phyloP scores from a whole-genome alignment of 169 alveolate species.

The Babesia divergens region DNA sequence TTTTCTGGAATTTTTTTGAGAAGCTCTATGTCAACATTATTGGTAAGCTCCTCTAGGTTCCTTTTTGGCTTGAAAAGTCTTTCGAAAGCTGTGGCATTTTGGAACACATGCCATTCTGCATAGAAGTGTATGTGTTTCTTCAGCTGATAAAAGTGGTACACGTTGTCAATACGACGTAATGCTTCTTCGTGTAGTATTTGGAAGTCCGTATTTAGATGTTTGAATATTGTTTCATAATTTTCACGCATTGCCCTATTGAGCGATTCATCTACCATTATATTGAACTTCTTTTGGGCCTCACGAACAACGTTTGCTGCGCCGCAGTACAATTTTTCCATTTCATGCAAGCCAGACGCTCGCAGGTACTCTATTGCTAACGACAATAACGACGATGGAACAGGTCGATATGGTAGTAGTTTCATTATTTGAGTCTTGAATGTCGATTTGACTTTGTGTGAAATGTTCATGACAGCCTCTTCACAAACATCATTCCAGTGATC shows the following conservation, averaged over 20 bases:
- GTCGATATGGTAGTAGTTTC: conserved; percentile 10
- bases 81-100: not conserved
- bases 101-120: conserved; percentile 2
- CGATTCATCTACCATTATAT: conserved; percentile 2
- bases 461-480: not conserved
- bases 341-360: not conserved
- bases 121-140: conserved; percentile 12
- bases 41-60: conserved; percentile 5
- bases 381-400: conserved; percentile 1
- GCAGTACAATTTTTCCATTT: not conserved
- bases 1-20: not conserved
- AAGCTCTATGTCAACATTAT: not conserved
- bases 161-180: not conserved
- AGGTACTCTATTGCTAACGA: conserved; percentile 14
- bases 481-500: conserved; percentile 45
- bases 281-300: not conserved
- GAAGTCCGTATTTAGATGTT: conserved; percentile 14
- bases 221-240: not conserved
- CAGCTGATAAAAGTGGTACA: conserved; percentile 29
- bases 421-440: conserved; percentile 4
- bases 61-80: conserved; percentile 2
- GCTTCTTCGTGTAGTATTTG: conserved; percentile 6
- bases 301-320: not conserved
- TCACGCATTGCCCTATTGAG: not conserved
- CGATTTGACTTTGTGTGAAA: not conserved